Evolutionary conservation across 2,329 filamentous ascomycete genomes (phyloP).

Genomic region (Xylariales sp.): DNA sequence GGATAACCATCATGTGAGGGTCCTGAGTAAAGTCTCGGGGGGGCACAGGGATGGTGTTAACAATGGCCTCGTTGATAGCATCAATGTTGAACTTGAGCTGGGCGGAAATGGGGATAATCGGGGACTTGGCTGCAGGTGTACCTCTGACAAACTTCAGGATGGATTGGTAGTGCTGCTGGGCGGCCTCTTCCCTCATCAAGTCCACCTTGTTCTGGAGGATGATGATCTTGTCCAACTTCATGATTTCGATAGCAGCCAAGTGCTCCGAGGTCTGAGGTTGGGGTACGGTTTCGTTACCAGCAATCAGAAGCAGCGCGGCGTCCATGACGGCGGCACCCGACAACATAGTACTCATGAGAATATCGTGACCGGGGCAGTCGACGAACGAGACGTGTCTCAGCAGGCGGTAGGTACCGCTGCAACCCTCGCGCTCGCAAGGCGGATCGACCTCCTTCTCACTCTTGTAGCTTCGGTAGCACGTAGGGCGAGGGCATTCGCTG

Average conservation of each 20-base stretch:
- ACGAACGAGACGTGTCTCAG: constrained; percentile 94
- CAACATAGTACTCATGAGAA: constrained; percentile 99
- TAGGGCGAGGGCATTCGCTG: constrained; percentile 82
- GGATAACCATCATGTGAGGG: constrained; percentile 98
- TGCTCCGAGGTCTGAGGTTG: constrained; percentile 99
- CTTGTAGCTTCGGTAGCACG: constrained; percentile 96
- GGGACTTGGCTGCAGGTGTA: constrained; percentile 90
- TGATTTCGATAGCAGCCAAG: constrained; percentile 98
- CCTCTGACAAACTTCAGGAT: constrained; percentile 98
- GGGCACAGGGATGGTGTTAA: constrained; percentile 91
- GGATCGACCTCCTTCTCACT: constrained; percentile 99
- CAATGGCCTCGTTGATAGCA: constrained; percentile 92
- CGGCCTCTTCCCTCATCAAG: constrained; percentile 93
- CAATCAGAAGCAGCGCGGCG: constrained; percentile 90
- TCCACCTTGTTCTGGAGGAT: constrained; percentile 99
- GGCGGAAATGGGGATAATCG: constrained; percentile 93
- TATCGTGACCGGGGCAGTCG: constrained; percentile 98
- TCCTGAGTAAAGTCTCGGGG: constrained; percentile 85
- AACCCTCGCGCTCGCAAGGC: constrained; percentile 90
- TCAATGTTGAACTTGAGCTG: constrained; percentile 99
- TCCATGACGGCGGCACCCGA: constrained; percentile 99
- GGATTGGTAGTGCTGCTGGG: constrained; percentile 90
- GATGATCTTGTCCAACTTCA: constrained; percentile 84
- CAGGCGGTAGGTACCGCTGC: constrained; percentile 79
- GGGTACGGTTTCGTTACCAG: constrained; percentile 96